Evolutionary conservation across 768 basidiomycete species (phyloP), one percentile per base, ranked within the genome.

Genomic region (Megacollybia marginata): DNA sequence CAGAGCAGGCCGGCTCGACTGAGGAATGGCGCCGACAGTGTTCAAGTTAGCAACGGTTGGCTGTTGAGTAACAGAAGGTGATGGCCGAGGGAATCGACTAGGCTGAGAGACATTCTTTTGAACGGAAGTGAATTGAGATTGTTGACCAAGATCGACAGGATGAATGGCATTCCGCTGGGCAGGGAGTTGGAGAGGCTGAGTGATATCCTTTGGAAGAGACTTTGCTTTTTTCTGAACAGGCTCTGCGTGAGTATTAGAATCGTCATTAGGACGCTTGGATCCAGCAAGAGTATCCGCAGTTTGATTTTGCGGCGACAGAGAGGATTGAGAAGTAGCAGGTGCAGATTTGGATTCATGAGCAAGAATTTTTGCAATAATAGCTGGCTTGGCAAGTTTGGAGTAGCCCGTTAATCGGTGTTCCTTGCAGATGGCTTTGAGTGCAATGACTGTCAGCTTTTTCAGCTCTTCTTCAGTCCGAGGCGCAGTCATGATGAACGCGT

Each of bases 381-480:
- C 75, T 47, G 68, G 64, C 61, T 88, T 88, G 36, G 64, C 60
- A 16, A 86, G 74, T 59, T 83, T 89, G 9, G 84, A 85, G 59
- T 85, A 88, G 0, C 82, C 83, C 40, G 69, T 58, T 20, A 88
- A 66, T 18, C 72, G 67, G 48, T 65, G 72, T 46, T 82, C 83
- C 59, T 84, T 88, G 64, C 85, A 89, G 12, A 88, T 51, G 4
- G 72, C 72, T 58, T 80, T 87, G 16, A 90, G 72, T 54, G 83
- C 81, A 16, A 79, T 61, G 9, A 85, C 80, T 8, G 79, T 84
- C 2, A 83, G 61, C 57, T 70, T 74, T 42, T 60, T 65, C n/a
- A 74, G 59, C 19, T 62, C 62, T n/a, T 58, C 56, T 48, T 57
- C 57, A 15, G 50, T 47, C 8, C 13, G 38, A 15, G 38, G 38